These are phyloP conservation scores for Clonostachys byssicola DNA, from an alignment of 2,329 filamentous ascomycete species.

Conservation along the genomic window DNA sequence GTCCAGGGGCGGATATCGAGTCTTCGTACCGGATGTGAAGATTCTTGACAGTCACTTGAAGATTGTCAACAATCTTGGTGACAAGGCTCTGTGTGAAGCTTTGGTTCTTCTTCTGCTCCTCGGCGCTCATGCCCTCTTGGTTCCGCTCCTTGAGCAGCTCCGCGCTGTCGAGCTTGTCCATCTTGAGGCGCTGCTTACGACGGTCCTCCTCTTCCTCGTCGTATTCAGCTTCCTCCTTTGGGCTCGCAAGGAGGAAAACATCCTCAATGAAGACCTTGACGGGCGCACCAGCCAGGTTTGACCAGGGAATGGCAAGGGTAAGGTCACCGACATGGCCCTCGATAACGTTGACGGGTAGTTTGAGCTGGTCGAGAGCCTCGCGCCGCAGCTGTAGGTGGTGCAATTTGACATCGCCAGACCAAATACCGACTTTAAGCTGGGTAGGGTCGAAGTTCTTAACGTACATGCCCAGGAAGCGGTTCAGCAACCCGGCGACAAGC, in stretches of 20 bases:
- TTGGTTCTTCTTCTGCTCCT: conserved; percentile 96
- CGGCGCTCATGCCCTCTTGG: conserved; percentile 86
- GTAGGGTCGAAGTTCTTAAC: conserved; percentile 99
- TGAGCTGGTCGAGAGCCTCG: conserved; percentile 95
- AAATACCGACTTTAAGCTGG: conserved; percentile 97
- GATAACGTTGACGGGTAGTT: conserved; percentile 92
- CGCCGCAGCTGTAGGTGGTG: conserved; percentile 86
- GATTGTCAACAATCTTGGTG: conserved; percentile 96
- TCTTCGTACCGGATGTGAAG: conserved; percentile 98
- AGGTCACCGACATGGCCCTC: conserved; percentile 91
- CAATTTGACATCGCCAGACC: conserved; percentile 97
- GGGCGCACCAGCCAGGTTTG: conserved; percentile 88
- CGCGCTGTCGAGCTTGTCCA: conserved; percentile 96
- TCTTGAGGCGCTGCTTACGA: conserved; percentile 86
- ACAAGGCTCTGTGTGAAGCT: conserved; percentile 94
- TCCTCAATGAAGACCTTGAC: conserved; percentile 95
- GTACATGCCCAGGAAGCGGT: conserved; percentile 99
- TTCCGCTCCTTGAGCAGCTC: conserved; percentile 91
- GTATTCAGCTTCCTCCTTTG: conserved; percentile 92
- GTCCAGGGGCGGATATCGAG: conserved; percentile 88
- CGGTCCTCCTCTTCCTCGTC: conserved; percentile 89
- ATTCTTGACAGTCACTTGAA: conserved; percentile 97
- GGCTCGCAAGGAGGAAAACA: conserved; percentile 91
- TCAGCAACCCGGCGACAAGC: conserved; percentile 92
- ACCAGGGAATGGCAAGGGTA: conserved; percentile 94